phyloP scores from a whole-genome alignment of 495 filamentous ascomycete genomes.

The Neurospora sp. region DNA sequence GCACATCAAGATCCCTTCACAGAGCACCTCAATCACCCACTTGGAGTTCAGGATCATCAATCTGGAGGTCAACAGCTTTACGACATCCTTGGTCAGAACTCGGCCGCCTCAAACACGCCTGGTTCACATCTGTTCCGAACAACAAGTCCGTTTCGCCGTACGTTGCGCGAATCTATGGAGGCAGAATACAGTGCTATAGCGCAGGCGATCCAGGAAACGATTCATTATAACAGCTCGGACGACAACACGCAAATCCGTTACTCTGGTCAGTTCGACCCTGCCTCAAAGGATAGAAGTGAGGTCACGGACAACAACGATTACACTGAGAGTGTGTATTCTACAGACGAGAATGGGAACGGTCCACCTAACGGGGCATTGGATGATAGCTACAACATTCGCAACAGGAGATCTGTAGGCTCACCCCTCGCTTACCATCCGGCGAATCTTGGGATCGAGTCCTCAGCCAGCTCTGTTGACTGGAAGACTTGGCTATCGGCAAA shows the following conservation, averaged over 20 bases:
- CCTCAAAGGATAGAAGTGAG: constrained; percentile 19
- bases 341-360: constrained; percentile 11
- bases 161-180: constrained; percentile 33
- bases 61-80: constrained; percentile 3
- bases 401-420: background rate
- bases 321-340: constrained; percentile 36
- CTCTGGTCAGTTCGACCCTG: constrained; percentile 12
- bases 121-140: constrained; percentile 39
- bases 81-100: constrained; percentile 13
- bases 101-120: constrained; percentile 34
- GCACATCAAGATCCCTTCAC: constrained; percentile 1
- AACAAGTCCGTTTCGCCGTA: constrained; percentile 46
- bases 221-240: background rate
- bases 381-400: background rate
- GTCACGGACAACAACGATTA: constrained; percentile 23
- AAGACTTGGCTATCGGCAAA: constrained; percentile 43
- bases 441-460: constrained; percentile 26
- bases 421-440: constrained; percentile 14
- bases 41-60: background rate
- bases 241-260: constrained; percentile 14
- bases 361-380: background rate
- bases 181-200: constrained; percentile 14
- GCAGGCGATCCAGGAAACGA: constrained; percentile 15
- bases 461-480: constrained; percentile 41
- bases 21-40: background rate